A percentile compares a stretch with the other conserved stretches of the same genome.
phyloP scores from a whole-genome alignment of 108 stramenopile species.

The Cyclostephanos tholiformis region DNA sequence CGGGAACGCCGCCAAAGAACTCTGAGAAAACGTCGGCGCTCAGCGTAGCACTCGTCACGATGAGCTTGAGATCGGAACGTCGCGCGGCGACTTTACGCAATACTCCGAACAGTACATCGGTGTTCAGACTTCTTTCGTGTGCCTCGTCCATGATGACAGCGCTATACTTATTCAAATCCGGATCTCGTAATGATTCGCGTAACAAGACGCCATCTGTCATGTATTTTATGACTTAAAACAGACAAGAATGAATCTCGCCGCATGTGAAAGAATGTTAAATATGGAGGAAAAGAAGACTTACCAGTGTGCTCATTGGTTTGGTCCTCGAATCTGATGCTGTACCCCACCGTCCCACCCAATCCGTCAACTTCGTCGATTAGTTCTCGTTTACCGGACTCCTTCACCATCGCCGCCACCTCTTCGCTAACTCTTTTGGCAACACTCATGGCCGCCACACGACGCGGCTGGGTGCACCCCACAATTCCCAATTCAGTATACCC shows the following conservation, averaged over 20 bases:
- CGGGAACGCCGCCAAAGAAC: conserved; percentile 97
- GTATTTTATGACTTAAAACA: conserved; percentile 72
- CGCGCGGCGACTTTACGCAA: conserved; percentile 91
- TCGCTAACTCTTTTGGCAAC: conserved; percentile 98
- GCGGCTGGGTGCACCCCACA: conserved; percentile 94
- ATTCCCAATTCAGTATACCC: conserved; percentile 91
- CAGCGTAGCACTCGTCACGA: conserved; percentile 97
- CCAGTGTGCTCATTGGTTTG: conserved; percentile 80
- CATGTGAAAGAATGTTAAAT: no score
- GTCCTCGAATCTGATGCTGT: conserved; percentile 99
- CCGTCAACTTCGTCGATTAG: conserved; percentile 73
- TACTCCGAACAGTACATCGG: conserved; percentile 98
- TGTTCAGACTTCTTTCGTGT: conserved; percentile 95
- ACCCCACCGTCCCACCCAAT: conserved; percentile 94
- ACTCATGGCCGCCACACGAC: conserved; percentile 99
- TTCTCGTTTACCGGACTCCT: conserved; percentile 53
- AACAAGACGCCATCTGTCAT: conserved; percentile 98
- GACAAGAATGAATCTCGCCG: no score
- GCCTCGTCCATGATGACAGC: conserved; percentile 98
- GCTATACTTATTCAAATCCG: conserved; percentile 93
- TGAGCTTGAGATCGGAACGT: conserved; percentile 94
- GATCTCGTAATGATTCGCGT: conserved; percentile 93
- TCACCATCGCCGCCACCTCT: conserved; percentile 83
- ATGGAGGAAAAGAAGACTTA: no score
- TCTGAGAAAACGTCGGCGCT: conserved; percentile 93